These are phyloP conservation scores for Penicillium angulare DNA, from an alignment of 495 filamentous ascomycete species.

Conservation along the genomic window DNA sequence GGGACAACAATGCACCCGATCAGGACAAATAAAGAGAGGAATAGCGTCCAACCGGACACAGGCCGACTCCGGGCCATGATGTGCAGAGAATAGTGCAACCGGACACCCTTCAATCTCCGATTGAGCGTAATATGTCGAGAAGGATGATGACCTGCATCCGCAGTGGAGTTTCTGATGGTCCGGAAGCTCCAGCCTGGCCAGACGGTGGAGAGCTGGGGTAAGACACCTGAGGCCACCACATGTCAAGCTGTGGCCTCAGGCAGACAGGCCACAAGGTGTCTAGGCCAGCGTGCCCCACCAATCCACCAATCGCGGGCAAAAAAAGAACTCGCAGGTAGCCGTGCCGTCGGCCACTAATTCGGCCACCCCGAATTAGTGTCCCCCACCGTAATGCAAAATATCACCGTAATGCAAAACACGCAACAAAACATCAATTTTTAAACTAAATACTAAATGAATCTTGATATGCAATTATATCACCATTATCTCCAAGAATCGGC, in stretches of 20 bases:
- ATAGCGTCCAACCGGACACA: slow-evolving; percentile 58
- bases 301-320: slow-evolving; percentile 13
- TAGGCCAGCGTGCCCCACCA: slow-evolving; percentile 23
- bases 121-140: slow-evolving; percentile 8
- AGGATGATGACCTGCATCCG: slow-evolving; percentile 35
- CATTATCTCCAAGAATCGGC: too few relatives aligned
- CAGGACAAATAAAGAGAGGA: slow-evolving; percentile 39
- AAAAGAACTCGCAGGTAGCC: slow-evolving; percentile 21
- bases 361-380: too few relatives aligned
- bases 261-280: slow-evolving; percentile 8
- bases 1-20: slow-evolving; percentile 40
- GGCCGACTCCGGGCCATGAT: slow-evolving; percentile 45
- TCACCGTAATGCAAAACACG: too few relatives aligned
- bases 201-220: slow-evolving; percentile 33
- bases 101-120: slow-evolving; percentile 40
- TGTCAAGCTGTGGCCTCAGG: background rate
- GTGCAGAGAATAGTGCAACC: slow-evolving; percentile 22
- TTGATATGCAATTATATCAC: too few relatives aligned
- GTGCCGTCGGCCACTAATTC: too few relatives aligned
- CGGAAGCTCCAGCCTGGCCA: slow-evolving; percentile 45
- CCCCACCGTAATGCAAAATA: too few relatives aligned
- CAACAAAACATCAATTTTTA: too few relatives aligned
- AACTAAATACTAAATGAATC: too few relatives aligned
- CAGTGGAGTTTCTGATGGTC: slow-evolving; percentile 20
- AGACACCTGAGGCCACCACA: slow-evolving; percentile 25